These are phyloP conservation scores for Microcos paniculata DNA, from an alignment of 345 rosid species.

Conservation along the genomic window DNA sequence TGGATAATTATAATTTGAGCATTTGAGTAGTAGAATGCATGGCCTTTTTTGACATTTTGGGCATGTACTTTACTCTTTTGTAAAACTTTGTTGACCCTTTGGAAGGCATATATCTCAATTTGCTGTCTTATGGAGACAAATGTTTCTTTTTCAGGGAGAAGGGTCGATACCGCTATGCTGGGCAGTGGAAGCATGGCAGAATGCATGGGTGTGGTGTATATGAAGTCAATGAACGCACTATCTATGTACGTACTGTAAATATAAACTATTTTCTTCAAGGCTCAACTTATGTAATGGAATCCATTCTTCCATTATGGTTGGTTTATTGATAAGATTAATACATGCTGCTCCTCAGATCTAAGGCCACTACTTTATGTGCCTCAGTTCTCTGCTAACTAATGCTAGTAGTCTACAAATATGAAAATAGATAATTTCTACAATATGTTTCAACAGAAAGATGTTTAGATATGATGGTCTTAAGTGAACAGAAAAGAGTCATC, in stretches of 20 bases:
- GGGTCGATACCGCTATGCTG: conserved; percentile 94
- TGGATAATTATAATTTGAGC: too few relatives aligned
- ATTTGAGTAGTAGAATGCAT: neutral
- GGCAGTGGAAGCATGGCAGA: conserved; percentile 95
- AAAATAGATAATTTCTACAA: neutral
- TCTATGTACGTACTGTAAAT: conserved; percentile 51
- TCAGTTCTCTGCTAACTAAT: neutral
- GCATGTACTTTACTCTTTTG: neutral
- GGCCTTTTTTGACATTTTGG: neutral
- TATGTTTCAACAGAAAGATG: conserved; percentile 1
- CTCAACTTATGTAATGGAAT: neutral
- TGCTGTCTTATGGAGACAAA: conserved; percentile 14
- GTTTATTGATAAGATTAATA: neutral
- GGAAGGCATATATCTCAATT: neutral
- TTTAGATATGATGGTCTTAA: neutral
- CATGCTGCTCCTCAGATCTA: neutral
- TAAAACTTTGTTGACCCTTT: neutral
- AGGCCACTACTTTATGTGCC: neutral
- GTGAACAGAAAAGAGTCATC: neutral
- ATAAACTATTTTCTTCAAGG: neutral
- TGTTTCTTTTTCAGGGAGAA: conserved; percentile 60
- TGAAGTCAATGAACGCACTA: conserved; percentile 68
- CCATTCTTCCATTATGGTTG: neutral
- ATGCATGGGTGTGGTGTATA: conserved; percentile 96
- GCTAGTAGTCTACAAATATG: neutral